Evolutionary conservation across 768 basidiomycete species (phyloP), one percentile per base, ranked within the genome.

Genomic region (Kockovaella imperatae): DNA sequence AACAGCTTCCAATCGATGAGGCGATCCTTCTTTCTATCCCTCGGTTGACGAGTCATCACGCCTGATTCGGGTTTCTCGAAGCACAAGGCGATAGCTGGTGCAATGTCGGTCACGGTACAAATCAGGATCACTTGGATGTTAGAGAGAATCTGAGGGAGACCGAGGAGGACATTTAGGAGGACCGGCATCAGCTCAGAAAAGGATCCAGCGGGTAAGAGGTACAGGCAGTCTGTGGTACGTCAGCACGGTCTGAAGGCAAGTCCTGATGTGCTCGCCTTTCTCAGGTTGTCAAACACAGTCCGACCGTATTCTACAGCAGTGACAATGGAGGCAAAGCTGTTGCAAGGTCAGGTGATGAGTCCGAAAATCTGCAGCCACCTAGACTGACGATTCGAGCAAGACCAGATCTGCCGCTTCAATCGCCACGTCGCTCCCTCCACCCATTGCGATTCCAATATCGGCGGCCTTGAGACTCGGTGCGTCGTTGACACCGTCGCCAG

Each of bases 101-200:
- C 67, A 14, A 82, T 77, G 49, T 83, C 80, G 15, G 80, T 82
- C 13, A 70, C 74, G 17, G 78, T 77, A 53, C 79, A 81, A 38
- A 81, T 79, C 53, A 80, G 56, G 45, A 64, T 67, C 72, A 71
- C 70, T 38, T 81, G 80, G 13, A 80, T 64, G 50, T 76, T 77
- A 3, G 78, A 77, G 31, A 82, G 71, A 5, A 77, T 71, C 42
- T 80, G 75, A 42, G 80, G 81, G 61, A 82, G 77, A 43, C 81
- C 81, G 24, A 81, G 62, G 56, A 80, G 50, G 41, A 78, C 72
- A 52, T 78, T 79, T 43, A 79, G 60, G 5, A 82, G 35, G 45
- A 82, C 77, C 1, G 80, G 79, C 75, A 81, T 79, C 36, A 81
- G 72, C 56, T 81, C 80, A 5, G 78, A 77, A 70, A 80, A 82